Base-by-base conservation (phyloP, 2,329 filamentous ascomycete genomes). In the Fusarium virguliforme region DNA sequence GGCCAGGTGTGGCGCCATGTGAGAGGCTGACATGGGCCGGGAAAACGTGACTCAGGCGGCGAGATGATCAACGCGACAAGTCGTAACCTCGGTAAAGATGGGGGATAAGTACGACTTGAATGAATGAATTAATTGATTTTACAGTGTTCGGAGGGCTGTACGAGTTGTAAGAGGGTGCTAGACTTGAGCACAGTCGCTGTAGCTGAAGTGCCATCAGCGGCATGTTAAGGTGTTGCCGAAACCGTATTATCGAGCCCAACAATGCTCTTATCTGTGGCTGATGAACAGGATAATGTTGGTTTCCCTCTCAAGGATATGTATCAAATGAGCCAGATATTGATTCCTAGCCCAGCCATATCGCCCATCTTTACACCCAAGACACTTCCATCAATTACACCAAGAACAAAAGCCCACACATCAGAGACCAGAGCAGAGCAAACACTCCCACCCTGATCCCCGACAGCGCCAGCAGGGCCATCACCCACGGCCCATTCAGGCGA, bases 1-100 rank as follows among this genome's bases (percentile, higher is more conserved):
- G 26, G 43, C 43, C 43, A 30, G 24, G 30, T 30, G 43, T 48
- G 43, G 43, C 43, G 43, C 43, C 43, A 48, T 48, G 26, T 30
- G 26, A 30, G 28, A 30, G 43, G 43, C 43, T 48, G 26, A 48
- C 26, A 30, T 48, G 26, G 43, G 43, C 43, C 26, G 15, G 43
- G 43, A 48, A 48, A 48, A 48, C 43, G 43, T 48, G 43, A 48
- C 43, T 48, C 43, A 48, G 43, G 26, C 43, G 15, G 43, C 28
- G 26, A 30, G 15, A 43, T 7, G 24, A 48, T 48, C 26, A 48
- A 48, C 15, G 26, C 43, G 26, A 48, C 26, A 15, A 30, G 28
- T 12, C 26, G 15, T 48, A 48, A 30, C 43, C 43, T 48, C 43
- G 43, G 43, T 48, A 48, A 30, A 30, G 3, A 30, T 48, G 3